Evolutionary conservation across 2,329 filamentous ascomycete genomes (phyloP).

Genomic region (Nemania diffusa): DNA sequence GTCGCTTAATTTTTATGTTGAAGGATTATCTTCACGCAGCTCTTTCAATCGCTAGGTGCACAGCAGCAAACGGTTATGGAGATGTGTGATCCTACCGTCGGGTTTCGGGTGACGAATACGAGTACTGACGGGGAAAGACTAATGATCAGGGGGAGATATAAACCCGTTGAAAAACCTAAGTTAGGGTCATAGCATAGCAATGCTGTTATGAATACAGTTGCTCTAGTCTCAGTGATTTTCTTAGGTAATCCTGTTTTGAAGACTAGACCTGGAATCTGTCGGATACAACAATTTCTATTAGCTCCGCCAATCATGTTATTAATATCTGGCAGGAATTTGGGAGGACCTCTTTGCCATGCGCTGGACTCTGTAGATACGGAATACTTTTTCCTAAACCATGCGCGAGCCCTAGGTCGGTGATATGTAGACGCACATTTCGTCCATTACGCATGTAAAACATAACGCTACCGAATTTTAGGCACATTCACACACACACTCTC

Average conservation of each 20-base stretch:
- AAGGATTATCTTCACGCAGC: background rate
- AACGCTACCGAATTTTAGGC: background rate
- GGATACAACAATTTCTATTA: background rate
- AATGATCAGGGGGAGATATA: background rate
- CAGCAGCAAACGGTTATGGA: background rate
- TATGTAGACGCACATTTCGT: background rate
- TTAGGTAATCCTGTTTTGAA: background rate
- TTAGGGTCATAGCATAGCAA: conserved; percentile 13
- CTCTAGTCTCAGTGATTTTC: background rate
- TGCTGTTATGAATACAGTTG: background rate
- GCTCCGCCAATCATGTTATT: background rate
- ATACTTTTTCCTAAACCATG: background rate
- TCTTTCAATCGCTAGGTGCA: background rate
- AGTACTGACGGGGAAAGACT: conserved; percentile 1
- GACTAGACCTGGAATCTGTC: background rate
- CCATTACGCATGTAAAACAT: background rate
- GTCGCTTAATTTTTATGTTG: background rate
- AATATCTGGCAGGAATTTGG: background rate
- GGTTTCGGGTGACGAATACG: background rate
- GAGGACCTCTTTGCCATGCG: background rate
- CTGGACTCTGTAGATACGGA: background rate
- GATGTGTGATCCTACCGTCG: background rate
- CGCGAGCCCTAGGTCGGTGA: background rate
- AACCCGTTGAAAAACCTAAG: background rate
- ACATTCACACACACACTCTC: too few species aligned